Evolutionary conservation across 768 basidiomycete species (phyloP).

Genomic region (Favolaschia claudopus): DNA sequence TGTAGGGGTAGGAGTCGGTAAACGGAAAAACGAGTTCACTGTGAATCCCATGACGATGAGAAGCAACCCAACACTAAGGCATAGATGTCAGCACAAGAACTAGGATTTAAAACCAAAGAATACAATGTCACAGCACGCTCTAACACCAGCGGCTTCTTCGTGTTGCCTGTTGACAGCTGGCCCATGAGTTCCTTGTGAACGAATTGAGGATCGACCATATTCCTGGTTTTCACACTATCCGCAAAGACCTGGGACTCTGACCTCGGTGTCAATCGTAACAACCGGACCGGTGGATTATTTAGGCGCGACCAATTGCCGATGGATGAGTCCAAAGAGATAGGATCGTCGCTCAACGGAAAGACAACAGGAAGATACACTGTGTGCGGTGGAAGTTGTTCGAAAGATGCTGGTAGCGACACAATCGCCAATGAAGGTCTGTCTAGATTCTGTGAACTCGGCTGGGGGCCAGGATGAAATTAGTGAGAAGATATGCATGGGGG

Average conservation of each 20-base stretch:
- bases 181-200: slow-evolving; percentile 55
- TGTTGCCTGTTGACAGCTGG: slow-evolving; percentile 45
- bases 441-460: slow-evolving; percentile 50
- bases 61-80: slow-evolving; percentile 66
- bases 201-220: slow-evolving; percentile 47
- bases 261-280: slow-evolving; percentile 45
- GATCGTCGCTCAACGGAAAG: slow-evolving; percentile 40
- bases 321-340: slow-evolving; percentile 39
- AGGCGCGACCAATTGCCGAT: slow-evolving; percentile 54
- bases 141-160: slow-evolving; percentile 46
- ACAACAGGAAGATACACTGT: slow-evolving; percentile 68
- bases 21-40: slow-evolving; percentile 57
- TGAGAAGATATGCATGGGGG: slow-evolving; percentile 41
- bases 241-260: slow-evolving; percentile 47
- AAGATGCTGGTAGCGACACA: slow-evolving; percentile 65
- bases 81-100: slow-evolving; percentile 10
- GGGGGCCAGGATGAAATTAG: slow-evolving; percentile 38
- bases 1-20: slow-evolving; percentile 43
- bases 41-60: slow-evolving; percentile 73
- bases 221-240: slow-evolving; percentile 51
- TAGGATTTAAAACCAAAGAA: not conserved
- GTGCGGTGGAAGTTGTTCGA: slow-evolving; percentile 45
- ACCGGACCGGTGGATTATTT: slow-evolving; percentile 48
- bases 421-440: slow-evolving; percentile 69
- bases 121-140: slow-evolving; percentile 73